Percentiles rank a stretch among this genome's conserved stretches.
Conservation (phyloP, 768 basidiomycete genomes). For the Nidularia pulvinata region DNA sequence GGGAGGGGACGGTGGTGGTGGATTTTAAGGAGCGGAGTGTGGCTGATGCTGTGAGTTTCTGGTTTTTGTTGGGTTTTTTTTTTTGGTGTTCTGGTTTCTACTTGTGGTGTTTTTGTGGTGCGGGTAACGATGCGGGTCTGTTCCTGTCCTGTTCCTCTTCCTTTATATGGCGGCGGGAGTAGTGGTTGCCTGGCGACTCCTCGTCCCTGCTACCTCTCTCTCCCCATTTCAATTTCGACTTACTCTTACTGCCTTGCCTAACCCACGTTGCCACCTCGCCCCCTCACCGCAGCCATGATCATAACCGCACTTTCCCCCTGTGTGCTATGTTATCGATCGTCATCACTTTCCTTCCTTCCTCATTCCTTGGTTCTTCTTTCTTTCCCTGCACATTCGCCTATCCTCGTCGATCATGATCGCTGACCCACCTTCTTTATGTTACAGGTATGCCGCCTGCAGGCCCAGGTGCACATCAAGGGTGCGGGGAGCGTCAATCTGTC, state of each 20-base stretch:
- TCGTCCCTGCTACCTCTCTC: background rate
- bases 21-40: conserved; percentile 35
- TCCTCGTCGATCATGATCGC: background rate
- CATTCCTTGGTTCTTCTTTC: background rate
- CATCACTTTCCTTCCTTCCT: background rate
- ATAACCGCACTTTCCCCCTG: too few relatives aligned
- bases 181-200: background rate
- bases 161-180: background rate
- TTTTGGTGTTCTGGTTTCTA: background rate
- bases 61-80: background rate
- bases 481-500: conserved; percentile 35
- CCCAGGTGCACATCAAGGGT: conserved; percentile 33
- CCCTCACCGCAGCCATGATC: too few relatives aligned
- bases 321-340: background rate
- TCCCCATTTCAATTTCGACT: background rate
- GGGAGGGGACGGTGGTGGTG: conserved; percentile 5
- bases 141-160: background rate
- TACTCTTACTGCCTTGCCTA: background rate
- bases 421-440: background rate
- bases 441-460: conserved; percentile 36
- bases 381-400: conserved; percentile 1
- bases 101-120: too few relatives aligned
- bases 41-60: conserved; percentile 30
- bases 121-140: too few relatives aligned
- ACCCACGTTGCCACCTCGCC: too few relatives aligned